Evolutionary conservation across 2,329 filamentous ascomycete genomes (phyloP), one percentile per base, ranked within the genome.

Genomic region (Nothophaeocryptopus gaeumannii): DNA sequence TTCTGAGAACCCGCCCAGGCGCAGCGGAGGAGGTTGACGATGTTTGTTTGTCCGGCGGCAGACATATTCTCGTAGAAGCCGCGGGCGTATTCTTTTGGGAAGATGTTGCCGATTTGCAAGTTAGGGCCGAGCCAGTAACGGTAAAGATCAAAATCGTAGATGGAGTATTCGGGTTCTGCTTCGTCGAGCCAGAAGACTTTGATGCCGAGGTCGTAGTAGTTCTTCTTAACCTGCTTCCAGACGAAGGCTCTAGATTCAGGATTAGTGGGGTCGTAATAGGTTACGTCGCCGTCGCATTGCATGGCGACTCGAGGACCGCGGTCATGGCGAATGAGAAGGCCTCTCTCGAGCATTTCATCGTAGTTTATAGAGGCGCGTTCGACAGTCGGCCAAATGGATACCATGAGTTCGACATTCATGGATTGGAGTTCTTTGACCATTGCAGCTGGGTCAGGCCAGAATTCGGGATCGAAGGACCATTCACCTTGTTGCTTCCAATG

Each of bases 321-420:
- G 52, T 86, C 83, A 8, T 72, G 74, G 0, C 81, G 77, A 52
- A 86, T 81, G 2, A 86, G 73, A 3, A 78, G 72, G 0, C 83
- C 83, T 8, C 74, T 72, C 47, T 82, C 78, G 0, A 83, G 67
- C 81, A 86, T 84, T 54, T 84, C 77, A 0, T 73, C 58, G 59
- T 78, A 85, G 62, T 84, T 84, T 36, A 82, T 78, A 0, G 78
- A 81, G 2, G 65, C 61, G 10, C 72, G 74, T 45, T 85, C 81
- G 1, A 86, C 82, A 0, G 82, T 85, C 0, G 83, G 83, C 83
- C 84, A 86, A 56, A 86, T 78, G 0, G 81, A 85, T 0, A 86
- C 80, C 82, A 86, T 86, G 2, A 85, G 72, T 59, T 86, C 82
- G 39, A 86, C 77, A 0, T 74, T 72, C 51, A 86, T 65, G 0